phyloP scores from a whole-genome alignment of 176 grass and related monocot species.

The Poa pratensis region DNA sequence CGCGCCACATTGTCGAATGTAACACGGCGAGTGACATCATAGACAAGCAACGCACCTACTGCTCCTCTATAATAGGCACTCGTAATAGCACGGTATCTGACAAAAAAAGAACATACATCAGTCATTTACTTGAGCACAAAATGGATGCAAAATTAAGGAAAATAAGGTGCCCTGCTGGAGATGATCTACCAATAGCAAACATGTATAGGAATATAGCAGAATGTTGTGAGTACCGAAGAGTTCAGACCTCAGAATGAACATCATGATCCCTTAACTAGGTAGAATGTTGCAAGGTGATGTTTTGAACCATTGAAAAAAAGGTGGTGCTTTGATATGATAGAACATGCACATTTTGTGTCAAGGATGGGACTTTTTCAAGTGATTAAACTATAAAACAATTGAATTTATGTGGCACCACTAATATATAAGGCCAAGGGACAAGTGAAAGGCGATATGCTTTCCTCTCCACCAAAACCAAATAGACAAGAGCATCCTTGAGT shows the following conservation, averaged over 20 bases:
- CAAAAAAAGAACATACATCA: not conserved
- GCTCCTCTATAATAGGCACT: slow-evolving; percentile 74
- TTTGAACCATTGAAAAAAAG: not conserved
- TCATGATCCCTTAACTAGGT: not conserved
- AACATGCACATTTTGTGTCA: not conserved
- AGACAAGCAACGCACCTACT: slow-evolving; percentile 66
- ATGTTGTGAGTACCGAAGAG: not conserved
- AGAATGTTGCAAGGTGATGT: not conserved
- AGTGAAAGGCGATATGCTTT: not conserved
- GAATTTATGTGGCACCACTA: not conserved
- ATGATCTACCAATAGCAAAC: not conserved
- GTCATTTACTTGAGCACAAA: slow-evolving; percentile 24
- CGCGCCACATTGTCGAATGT: slow-evolving; percentile 58
- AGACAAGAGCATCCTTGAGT: not conserved
- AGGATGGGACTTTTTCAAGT: not conserved
- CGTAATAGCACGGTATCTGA: slow-evolving; percentile 67
- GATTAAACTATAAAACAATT: slow-evolving; percentile 18
- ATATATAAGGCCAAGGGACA: not conserved
- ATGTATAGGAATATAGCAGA: not conserved
- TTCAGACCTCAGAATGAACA: slow-evolving; percentile 14
- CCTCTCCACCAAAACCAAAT: not conserved
- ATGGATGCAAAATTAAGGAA: not conserved
- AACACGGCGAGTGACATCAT: slow-evolving; percentile 59
- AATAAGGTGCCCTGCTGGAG: not conserved
- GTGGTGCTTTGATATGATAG: not conserved